Conservation (phyloP, 768 basidiomycete species). For the Stropharia rugosoannulata region DNA sequence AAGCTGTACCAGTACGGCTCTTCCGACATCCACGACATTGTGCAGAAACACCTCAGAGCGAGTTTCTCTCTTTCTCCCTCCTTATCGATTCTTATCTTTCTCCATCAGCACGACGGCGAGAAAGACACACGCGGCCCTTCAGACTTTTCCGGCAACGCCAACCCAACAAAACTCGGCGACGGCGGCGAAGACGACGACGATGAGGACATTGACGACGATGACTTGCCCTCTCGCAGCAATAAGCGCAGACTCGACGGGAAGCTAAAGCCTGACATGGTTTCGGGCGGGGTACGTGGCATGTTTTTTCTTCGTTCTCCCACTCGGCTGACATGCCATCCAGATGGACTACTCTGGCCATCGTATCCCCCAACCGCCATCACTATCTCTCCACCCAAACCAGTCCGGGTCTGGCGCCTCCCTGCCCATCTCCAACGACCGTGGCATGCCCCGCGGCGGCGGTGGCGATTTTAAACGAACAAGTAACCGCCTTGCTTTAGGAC, state of each 20-base stretch:
- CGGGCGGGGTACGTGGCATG: conserved; percentile 17
- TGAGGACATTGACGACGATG: conserved; percentile 35
- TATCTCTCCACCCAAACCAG: conserved; percentile 23
- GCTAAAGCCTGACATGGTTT: conserved; percentile 25
- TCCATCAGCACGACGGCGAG: conserved; percentile 46
- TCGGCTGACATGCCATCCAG: conserved; percentile 5
- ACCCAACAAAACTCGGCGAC: conserved; percentile 30
- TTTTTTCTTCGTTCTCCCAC: background rate
- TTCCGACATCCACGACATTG: conserved; percentile 63
- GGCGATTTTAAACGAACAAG: conserved; percentile 7
- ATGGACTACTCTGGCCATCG: conserved; percentile 24
- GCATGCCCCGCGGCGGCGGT: background rate
- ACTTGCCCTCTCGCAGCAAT: conserved; percentile 13
- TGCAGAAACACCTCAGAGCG: conserved; percentile 61
- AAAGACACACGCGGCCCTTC: conserved; percentile 43
- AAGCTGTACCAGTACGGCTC: conserved; percentile 86
- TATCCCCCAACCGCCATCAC: conserved; percentile 28
- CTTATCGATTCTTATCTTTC: conserved; percentile 11
- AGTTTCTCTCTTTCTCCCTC: conserved; percentile 12
- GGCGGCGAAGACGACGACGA: conserved; percentile 42
- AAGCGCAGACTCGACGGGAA: conserved; percentile 34
- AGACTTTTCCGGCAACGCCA: conserved; percentile 41
- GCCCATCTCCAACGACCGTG: conserved; percentile 15
- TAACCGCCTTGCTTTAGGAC: conserved; percentile 10
- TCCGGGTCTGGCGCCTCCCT: conserved; percentile 16